Conservation (phyloP, 2,329 filamentous ascomycete genomes). For the Diaporthe sp. region DNA sequence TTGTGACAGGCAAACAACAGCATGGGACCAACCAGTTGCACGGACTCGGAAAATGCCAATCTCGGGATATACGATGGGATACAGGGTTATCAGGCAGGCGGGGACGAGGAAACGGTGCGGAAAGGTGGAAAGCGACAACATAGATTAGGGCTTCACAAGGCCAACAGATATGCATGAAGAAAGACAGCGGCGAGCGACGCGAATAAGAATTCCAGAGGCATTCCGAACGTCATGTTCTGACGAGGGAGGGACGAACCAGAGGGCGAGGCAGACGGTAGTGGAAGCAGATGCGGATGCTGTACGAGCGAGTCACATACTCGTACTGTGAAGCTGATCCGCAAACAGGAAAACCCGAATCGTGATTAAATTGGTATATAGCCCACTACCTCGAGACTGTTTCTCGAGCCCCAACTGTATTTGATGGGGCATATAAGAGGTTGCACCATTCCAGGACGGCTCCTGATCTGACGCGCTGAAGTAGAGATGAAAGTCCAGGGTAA, state of each 20-base stretch:
- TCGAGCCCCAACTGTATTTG: slow-evolving; percentile 23
- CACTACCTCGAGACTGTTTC: slow-evolving; percentile 25
- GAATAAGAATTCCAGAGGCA: not conserved
- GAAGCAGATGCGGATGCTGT: not conserved
- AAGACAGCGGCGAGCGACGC: not conserved
- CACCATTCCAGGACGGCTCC: slow-evolving; percentile 30
- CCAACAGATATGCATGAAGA: not conserved
- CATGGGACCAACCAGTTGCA: not conserved
- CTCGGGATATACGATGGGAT: not conserved
- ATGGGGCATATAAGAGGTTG: slow-evolving; percentile 21
- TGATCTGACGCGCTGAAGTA: slow-evolving; percentile 28
- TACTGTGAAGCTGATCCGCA: not conserved
- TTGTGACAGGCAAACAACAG: slow-evolving; percentile 30
- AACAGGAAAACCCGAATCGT: slow-evolving; percentile 1
- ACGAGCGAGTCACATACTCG: not conserved
- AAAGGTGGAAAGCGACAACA: not conserved
- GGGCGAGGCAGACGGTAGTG: not conserved
- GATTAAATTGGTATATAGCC: slow-evolving; percentile 27
- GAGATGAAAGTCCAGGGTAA: slow-evolving; percentile 32
- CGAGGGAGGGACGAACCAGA: not conserved
- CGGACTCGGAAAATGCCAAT: not conserved
- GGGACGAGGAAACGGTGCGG: not conserved
- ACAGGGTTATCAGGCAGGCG: not conserved
- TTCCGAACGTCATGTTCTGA: not conserved
- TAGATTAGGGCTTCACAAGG: not conserved